phyloP scores from a whole-genome alignment of 2,329 filamentous ascomycete genomes.

The Fusarium sp. region DNA sequence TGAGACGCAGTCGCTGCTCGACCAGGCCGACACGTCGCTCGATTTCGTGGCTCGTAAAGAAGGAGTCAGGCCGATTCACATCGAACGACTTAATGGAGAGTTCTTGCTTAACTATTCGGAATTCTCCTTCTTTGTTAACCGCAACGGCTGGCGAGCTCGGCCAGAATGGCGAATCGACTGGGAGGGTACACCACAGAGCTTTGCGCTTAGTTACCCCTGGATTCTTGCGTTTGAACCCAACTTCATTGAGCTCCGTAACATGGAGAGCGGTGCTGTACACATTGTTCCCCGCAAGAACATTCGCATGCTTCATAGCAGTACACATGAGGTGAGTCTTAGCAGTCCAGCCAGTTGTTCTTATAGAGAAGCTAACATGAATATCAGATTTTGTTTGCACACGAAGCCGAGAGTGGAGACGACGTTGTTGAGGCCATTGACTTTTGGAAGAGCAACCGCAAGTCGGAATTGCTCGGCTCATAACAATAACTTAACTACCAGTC shows the following conservation, averaged over 20 bases:
- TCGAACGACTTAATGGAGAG: constrained; percentile 96
- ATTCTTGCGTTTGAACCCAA: constrained; percentile 97
- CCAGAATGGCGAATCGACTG: constrained; percentile 98
- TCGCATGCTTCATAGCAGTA: constrained; percentile 96
- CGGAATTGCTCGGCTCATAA: constrained; percentile 56
- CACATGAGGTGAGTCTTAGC: constrained; percentile 81
- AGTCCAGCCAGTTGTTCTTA: no score
- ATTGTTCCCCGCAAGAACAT: constrained; percentile 98
- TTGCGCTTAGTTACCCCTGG: constrained; percentile 96
- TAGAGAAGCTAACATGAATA: constrained; percentile 26
- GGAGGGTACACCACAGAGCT: constrained; percentile 93
- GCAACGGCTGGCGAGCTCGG: constrained; percentile 96
- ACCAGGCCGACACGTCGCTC: constrained; percentile 97
- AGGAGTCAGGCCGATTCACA: constrained; percentile 94
- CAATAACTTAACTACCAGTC: constrained; percentile 15
- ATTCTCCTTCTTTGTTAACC: constrained; percentile 99
- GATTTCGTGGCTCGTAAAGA: constrained; percentile 97
- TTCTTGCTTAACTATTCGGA: constrained; percentile 98
- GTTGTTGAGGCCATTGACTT: constrained; percentile 96
- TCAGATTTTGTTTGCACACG: constrained; percentile 97
- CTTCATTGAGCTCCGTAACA: constrained; percentile 96
- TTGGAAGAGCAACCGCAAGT: constrained; percentile 80
- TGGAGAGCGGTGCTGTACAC: constrained; percentile 94
- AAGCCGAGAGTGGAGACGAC: constrained; percentile 94
- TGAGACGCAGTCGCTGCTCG: constrained; percentile 96